These are phyloP conservation scores for Gaertneriomyces semiglobifer DNA, from an alignment of 192 early-diverging fungal species.

Conservation along the genomic window DNA sequence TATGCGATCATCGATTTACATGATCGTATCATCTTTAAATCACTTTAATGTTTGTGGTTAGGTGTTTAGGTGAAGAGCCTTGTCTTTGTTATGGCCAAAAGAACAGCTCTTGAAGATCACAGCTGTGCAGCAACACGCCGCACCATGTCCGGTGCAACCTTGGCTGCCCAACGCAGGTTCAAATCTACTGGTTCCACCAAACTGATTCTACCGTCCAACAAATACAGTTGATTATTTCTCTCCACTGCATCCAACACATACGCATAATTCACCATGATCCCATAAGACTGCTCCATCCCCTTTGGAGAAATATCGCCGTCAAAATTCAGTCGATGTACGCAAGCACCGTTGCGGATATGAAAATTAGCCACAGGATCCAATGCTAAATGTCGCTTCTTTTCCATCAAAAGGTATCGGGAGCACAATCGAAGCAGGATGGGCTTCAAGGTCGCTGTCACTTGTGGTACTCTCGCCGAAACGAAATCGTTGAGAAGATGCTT, in stretches of 20 bases:
- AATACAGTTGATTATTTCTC: constrained; percentile 68
- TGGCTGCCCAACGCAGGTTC: constrained; percentile 27
- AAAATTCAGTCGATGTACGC: constrained; percentile 85
- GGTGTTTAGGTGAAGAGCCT: no score
- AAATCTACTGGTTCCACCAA: constrained; percentile 26
- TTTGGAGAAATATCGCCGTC: constrained; percentile 75
- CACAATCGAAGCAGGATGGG: constrained; percentile 59
- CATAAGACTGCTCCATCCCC: constrained; percentile 81
- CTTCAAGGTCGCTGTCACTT: constrained; percentile 41
- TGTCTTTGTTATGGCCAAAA: no score
- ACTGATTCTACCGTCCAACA: constrained; percentile 41
- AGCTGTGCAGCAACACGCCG: no score
- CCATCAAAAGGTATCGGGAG: constrained; percentile 60
- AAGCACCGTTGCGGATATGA: constrained; percentile 91
- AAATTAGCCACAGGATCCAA: constrained; percentile 93
- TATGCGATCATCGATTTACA: constrained; percentile 34
- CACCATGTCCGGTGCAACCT: background rate
- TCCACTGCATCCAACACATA: constrained; percentile 76
- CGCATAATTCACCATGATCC: constrained; percentile 94
- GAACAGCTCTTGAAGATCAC: no score
- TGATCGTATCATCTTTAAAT: constrained; percentile 33
- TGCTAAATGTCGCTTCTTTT: constrained; percentile 64
- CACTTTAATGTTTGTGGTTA: no score
- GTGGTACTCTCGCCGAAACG: constrained; percentile 15
- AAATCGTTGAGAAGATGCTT: no score